Evolutionary conservation across 23 red algal species (phyloP), one percentile per base, ranked within the genome.

Genomic region (Chondrus crispus): DNA sequence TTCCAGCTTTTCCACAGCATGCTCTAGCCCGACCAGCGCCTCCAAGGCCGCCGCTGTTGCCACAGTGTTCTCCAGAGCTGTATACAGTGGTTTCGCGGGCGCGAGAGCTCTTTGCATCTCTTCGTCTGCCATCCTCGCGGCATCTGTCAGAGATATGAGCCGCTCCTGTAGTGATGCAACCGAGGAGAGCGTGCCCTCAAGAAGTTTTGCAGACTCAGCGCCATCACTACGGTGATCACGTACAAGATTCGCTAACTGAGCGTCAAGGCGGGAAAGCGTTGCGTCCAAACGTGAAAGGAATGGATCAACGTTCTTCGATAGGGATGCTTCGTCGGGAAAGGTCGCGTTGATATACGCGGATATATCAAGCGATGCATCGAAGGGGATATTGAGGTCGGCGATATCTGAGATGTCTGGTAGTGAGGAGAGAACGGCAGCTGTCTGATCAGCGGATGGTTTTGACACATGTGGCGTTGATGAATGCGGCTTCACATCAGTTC

Each of bases 261-360:
- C 69, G 45, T 94, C 92, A 20, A 94, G 50, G 26, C 82, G 64
- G 42, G 82, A 32, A 12, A 88, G 53, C 41, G 92, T 80, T 12
- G 20, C 73, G 72, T 87, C 74, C 24, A 94, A 49, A 37, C 66
- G 73, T 18, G 68, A 38, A 7, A 74, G 30, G 74, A 94, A 86
- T 52, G 66, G 29, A 19, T 38, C 53, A 10, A 94, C 48, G 72
- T 75, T 78, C 10, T 47, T 45, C 6, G 49, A 58, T 20, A 94
- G 92, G 19, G 73, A 26, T 14, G 51, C 82, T 46, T 85, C 80
- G 43, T 63, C 42, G 39, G 92, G 82, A 46, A 94, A 94, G 28
- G 55, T 69, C 36, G 70, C 62, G 55, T 94, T 94, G 39, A 94
- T 78, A 54, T 87, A 94, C 2, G 83, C 66, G 26, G 92, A 47